Evolutionary conservation across 305 asterid genomes (phyloP).

Genomic region (Solanum aculeatissimum): DNA sequence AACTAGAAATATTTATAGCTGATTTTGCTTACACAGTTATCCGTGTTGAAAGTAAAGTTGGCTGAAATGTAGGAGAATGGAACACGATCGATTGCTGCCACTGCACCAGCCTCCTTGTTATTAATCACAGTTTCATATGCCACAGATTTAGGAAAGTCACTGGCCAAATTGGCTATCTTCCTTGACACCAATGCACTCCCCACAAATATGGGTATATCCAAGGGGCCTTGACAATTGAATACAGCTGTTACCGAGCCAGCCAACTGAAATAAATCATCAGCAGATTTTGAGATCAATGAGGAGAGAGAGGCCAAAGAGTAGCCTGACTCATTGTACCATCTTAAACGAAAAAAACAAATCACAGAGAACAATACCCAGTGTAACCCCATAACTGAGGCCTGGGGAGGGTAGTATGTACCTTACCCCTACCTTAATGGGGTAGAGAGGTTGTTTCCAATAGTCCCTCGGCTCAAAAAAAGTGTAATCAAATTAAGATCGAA

Average conservation of each 20-base stretch:
- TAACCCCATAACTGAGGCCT: background rate
- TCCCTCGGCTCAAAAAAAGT: background rate
- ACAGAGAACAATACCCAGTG: background rate
- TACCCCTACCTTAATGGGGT: background rate
- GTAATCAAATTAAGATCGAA: background rate
- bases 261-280: slow-evolving; percentile 43
- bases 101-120: slow-evolving; percentile 96
- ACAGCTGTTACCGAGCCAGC: slow-evolving; percentile 98
- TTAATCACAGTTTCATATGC: slow-evolving; percentile 88
- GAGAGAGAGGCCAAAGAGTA: background rate
- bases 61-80: slow-evolving; percentile 95
- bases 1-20: slow-evolving; percentile 1
- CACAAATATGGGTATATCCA: slow-evolving; percentile 94
- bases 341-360: background rate
- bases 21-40: slow-evolving; percentile 75
- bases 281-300: background rate
- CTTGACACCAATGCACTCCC: slow-evolving; percentile 97
- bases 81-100: slow-evolving; percentile 91
- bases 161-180: slow-evolving; percentile 56
- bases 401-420: background rate
- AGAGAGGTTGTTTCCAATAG: background rate
- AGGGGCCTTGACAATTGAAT: slow-evolving; percentile 98
- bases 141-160: slow-evolving; percentile 57
- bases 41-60: slow-evolving; percentile 94
- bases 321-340: background rate